phyloP scores from a whole-genome alignment of 257 asterid species.

The Penstemon barbatus region DNA sequence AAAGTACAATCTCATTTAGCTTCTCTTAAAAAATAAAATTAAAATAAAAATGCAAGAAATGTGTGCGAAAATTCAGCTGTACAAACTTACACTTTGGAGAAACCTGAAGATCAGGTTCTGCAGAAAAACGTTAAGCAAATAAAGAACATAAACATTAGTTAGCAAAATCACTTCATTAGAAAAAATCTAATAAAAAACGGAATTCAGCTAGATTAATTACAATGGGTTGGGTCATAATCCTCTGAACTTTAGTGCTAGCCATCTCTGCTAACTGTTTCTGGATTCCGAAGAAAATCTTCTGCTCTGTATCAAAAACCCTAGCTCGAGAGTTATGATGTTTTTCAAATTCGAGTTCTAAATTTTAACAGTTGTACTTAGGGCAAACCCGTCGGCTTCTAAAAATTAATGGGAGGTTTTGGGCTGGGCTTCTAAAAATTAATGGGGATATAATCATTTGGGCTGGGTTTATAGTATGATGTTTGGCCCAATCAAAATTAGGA shows the following conservation, averaged over 20 bases:
- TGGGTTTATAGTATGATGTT: too few relatives aligned
- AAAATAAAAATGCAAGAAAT: not conserved
- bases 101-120: conserved; percentile 71
- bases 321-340: not conserved
- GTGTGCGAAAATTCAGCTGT: not conserved
- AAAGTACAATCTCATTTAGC: conserved; percentile 1
- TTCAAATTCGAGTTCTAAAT: not conserved
- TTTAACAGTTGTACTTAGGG: too few relatives aligned
- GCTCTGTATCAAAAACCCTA: conserved; percentile 7
- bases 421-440: too few relatives aligned
- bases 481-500: too few relatives aligned
- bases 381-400: too few relatives aligned
- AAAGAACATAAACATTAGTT: not conserved
- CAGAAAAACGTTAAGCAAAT: not conserved
- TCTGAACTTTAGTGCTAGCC: conserved; percentile 67
- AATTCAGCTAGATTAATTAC: conserved; percentile 25
- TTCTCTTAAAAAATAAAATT: not conserved
- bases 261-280: conserved; percentile 37
- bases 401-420: too few relatives aligned
- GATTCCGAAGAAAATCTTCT: conserved; percentile 5
- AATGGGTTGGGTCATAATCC: conserved; percentile 73
- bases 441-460: too few relatives aligned
- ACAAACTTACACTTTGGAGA: conserved; percentile 58
- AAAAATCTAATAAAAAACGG: not conserved
- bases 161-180: not conserved